Base-by-base conservation (phyloP, 306 rosid genomes). In the Hylodesmum podocarpum region DNA sequence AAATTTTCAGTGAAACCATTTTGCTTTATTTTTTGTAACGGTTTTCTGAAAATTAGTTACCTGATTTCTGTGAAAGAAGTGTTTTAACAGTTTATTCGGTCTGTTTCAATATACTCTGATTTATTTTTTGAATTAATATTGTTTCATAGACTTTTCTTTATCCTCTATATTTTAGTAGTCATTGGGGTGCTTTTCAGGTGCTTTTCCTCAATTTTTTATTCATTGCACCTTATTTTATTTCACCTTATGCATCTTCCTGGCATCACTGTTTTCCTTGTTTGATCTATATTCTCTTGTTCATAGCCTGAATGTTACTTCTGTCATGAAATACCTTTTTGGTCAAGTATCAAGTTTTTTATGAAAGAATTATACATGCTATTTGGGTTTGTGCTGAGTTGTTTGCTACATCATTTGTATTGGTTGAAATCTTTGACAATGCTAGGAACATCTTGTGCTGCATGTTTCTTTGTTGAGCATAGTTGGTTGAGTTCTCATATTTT, bases 361-460 rank as follows among this genome's bases (percentile, higher is more conserved):
- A 8, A 53, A 53, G 70, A 62, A 39, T 36, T 9, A 47, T 73
- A 8, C 72, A 46, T 21, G 27, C 69, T 31, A 14, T 31, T 51
- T 68, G 66, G 29, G 75, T 47, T 66, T 72, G 71, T 75, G 29
- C 8, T 11, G 70, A 53, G 67, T 66, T 67, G 33, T 21, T 21
- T 51, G 27, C 47, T 57, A 46, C 28, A 11, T 72, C 63, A 53
- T 57, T 73, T 62, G 53, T 76, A 68, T 61, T 61, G 81, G 64
- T 47, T 73, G 78, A 63, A 73, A 44, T 34, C 43, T 44, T 51
- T 47, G 49, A 19, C 33, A 71, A 47, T 72, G 65, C 37, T 66
- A 24, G 39, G 63, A 72, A 27, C 55, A 46, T 54, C 44, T 66
- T 68, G 36, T 24, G n/a, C 47, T 40, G 53, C 44, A 5, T 24